Evolutionary conservation across 2,329 filamentous ascomycete genomes (phyloP).

Genomic region (Colletotrichum theobromicola): DNA sequence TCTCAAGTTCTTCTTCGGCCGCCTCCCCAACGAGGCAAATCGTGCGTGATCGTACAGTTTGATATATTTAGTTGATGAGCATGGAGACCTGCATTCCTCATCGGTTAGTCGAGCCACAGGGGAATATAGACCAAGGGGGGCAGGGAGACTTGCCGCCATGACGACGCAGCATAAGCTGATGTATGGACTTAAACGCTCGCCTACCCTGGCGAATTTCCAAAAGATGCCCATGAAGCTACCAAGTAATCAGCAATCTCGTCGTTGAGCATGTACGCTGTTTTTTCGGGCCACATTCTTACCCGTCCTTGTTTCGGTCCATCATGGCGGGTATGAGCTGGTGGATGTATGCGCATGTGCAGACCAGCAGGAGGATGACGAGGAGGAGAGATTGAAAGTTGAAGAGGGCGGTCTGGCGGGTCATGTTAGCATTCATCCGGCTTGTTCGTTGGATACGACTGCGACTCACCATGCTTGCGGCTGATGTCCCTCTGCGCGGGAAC

Average conservation of each 20-base stretch:
- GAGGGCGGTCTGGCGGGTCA: constrained; percentile 75
- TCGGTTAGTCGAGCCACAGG: not conserved
- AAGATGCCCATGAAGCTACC: constrained; percentile 80
- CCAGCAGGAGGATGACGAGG: constrained; percentile 90
- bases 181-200: constrained; percentile 92
- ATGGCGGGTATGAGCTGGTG: constrained; percentile 89
- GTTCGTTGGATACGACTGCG: not conserved
- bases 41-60: not conserved
- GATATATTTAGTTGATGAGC: constrained; percentile 2
- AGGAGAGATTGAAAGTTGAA: constrained; percentile 99
- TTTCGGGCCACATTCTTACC: constrained; percentile 57
- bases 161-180: constrained; percentile 91
- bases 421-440: not conserved
- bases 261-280: constrained; percentile 5
- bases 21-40: not conserved
- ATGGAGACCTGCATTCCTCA: not conserved
- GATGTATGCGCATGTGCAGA: constrained; percentile 94
- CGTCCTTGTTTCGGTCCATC: constrained; percentile 92
- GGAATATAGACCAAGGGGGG: not conserved
- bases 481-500: not conserved
- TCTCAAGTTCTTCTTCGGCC: not conserved
- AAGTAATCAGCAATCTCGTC: not conserved
- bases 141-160: constrained; percentile 77
- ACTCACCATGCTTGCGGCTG: constrained; percentile 28
- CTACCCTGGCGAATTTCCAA: constrained; percentile 94